Percentiles rank a stretch among this genome's conserved stretches.
These are phyloP conservation scores for Gynostemma pentaphyllum DNA, from an alignment of 306 rosid species.

Conservation along the genomic window DNA sequence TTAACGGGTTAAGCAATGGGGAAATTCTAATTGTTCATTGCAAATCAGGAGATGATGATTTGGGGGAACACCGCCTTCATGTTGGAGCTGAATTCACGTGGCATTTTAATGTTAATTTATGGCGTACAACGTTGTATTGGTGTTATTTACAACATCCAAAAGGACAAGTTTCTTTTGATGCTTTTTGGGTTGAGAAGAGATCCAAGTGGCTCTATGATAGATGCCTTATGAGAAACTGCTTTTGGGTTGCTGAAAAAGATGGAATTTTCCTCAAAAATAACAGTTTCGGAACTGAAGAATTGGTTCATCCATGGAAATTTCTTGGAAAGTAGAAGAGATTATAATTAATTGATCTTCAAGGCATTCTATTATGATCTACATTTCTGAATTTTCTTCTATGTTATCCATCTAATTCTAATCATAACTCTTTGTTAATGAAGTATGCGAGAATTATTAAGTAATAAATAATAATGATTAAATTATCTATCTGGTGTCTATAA, in stretches of 20 bases:
- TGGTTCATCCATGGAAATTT: background rate
- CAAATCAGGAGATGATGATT: conserved; percentile 6
- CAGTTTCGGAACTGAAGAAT: background rate
- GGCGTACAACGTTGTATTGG: background rate
- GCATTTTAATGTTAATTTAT: background rate
- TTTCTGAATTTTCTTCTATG: too few species aligned
- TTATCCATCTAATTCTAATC: too few species aligned
- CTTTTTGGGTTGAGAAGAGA: background rate
- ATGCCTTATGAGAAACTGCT: background rate
- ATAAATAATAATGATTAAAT: too few species aligned
- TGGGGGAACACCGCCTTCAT: background rate
- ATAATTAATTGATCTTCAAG: too few species aligned
- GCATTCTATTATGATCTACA: too few species aligned
- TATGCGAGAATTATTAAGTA: too few species aligned
- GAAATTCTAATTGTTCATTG: background rate
- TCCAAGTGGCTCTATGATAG: background rate
- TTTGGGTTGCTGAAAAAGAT: conserved; percentile 10
- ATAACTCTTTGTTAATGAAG: too few species aligned
- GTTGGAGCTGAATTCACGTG: background rate
- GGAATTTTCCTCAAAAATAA: conserved; percentile 5
- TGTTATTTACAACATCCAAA: background rate
- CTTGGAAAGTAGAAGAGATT: too few species aligned
- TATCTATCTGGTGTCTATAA: too few species aligned
- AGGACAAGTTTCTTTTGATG: background rate
- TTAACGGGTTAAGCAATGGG: background rate